These are phyloP conservation scores for Recurvomyces mirabilis DNA, from an alignment of 495 filamentous ascomycete species.

Conservation along the genomic window DNA sequence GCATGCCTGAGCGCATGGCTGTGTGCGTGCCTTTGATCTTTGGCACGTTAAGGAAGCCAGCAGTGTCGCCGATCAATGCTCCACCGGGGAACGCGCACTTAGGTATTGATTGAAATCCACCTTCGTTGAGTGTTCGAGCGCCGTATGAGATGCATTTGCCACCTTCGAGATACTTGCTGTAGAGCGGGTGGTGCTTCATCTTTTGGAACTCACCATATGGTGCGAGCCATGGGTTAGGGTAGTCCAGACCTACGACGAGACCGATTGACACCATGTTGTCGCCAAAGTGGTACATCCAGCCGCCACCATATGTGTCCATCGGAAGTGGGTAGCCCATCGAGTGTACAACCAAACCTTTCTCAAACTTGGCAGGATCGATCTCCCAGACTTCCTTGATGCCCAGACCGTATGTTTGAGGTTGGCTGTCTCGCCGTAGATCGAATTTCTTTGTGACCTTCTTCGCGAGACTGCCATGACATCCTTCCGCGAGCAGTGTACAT, in stretches of 20 bases:
- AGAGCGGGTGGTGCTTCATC: slow-evolving; percentile 93
- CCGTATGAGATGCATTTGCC: slow-evolving; percentile 98
- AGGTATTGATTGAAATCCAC: slow-evolving; percentile 94
- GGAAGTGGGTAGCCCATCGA: slow-evolving; percentile 90
- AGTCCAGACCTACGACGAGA: slow-evolving; percentile 89
- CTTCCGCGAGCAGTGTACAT: slow-evolving; percentile 87
- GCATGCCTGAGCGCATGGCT: slow-evolving; percentile 93
- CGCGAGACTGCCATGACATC: slow-evolving; percentile 89
- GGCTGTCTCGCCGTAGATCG: slow-evolving; percentile 76
- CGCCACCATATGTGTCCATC: slow-evolving; percentile 83
- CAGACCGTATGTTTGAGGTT: slow-evolving; percentile 88
- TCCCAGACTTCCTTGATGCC: slow-evolving; percentile 98
- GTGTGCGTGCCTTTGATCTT: slow-evolving; percentile 99
- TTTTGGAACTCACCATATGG: slow-evolving; percentile 97
- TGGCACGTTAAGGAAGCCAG: slow-evolving; percentile 93
- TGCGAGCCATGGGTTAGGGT: slow-evolving; percentile 90
- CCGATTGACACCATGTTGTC: slow-evolving; percentile 94
- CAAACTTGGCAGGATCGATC: slow-evolving; percentile 83
- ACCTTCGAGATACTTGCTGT: slow-evolving; percentile 68
- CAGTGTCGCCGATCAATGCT: slow-evolving; percentile 89
- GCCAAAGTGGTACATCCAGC: slow-evolving; percentile 98
- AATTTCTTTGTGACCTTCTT: slow-evolving; percentile 96
- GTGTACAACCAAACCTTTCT: slow-evolving; percentile 73
- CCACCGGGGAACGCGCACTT: slow-evolving; percentile 94
- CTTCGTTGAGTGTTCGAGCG: slow-evolving; percentile 85